Evolutionary conservation across 2,329 filamentous ascomycete species (phyloP).

Genomic region (Penicillium sp.): DNA sequence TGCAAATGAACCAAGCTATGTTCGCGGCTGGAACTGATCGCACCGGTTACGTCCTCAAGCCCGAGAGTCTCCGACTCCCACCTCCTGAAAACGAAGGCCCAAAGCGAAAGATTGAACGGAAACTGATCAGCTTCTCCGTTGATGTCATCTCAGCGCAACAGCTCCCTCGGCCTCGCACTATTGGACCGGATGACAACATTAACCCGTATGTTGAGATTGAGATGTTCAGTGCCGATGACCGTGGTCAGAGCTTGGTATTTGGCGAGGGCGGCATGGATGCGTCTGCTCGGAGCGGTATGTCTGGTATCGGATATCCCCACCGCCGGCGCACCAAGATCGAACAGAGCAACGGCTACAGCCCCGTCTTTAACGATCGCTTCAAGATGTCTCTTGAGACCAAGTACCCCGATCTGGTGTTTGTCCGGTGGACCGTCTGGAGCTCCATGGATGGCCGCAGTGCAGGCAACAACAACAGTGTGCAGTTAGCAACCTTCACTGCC

Average conservation of each 20-base stretch:
- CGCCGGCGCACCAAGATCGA: conserved; percentile 78
- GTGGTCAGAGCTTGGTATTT: conserved; percentile 69
- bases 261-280: conserved; percentile 66
- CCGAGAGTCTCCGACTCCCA: conserved; percentile 67
- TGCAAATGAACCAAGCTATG: conserved; percentile 98
- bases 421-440: conserved; percentile 89
- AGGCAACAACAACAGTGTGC: conserved; percentile 59
- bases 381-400: conserved; percentile 86
- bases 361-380: conserved; percentile 77
- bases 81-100: conserved; percentile 26
- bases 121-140: conserved; percentile 79
- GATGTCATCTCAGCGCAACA: conserved; percentile 93
- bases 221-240: conserved; percentile 90
- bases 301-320: conserved; percentile 68
- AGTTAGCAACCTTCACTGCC: conserved; percentile 85
- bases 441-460: conserved; percentile 72
- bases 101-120: conserved; percentile 67
- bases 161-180: conserved; percentile 75
- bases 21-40: conserved; percentile 84
- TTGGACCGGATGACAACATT: conserved; percentile 71
- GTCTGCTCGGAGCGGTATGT: conserved; percentile 62
- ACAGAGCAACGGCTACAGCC: conserved; percentile 89
- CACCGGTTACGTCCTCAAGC: conserved; percentile 92
- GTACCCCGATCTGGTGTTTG: conserved; percentile 87
- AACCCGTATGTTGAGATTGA: conserved; percentile 95